Percentiles rank a stretch among this genome's conserved stretches.
Evolutionary conservation across 2,329 filamentous ascomycete species (phyloP).

Genomic region (Fusarium nodosum): DNA sequence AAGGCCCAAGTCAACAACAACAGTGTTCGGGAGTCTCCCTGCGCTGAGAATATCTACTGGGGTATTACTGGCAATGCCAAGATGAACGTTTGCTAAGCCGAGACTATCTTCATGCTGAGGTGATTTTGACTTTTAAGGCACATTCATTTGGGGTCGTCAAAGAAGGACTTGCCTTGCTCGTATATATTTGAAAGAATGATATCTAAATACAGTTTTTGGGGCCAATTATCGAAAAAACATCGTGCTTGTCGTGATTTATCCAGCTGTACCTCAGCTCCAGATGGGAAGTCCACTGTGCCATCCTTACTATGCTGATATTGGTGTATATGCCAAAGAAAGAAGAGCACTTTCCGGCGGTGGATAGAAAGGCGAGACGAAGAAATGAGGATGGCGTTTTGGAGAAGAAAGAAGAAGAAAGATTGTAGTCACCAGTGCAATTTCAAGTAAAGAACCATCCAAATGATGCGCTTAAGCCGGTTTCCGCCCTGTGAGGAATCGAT

Average conservation of each 20-base stretch:
- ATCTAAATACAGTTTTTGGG: not conserved
- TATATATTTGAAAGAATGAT: slow-evolving; percentile 5
- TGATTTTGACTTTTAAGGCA: not conserved
- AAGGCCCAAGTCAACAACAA: slow-evolving; percentile 64
- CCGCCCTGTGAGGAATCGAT: slow-evolving; percentile 41
- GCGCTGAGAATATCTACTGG: slow-evolving; percentile 66
- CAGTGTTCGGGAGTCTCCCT: slow-evolving; percentile 66
- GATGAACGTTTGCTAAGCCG: slow-evolving; percentile 55
- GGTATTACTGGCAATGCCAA: slow-evolving; percentile 61
- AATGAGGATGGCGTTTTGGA: too few relatives aligned
- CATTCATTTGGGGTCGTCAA: not conserved
- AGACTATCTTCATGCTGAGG: not conserved
- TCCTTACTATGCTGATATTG: not conserved
- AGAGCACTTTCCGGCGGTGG: too few relatives aligned
- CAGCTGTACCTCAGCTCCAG: not conserved
- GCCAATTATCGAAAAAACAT: not conserved
- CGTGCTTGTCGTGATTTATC: not conserved
- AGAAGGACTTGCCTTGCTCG: not conserved
- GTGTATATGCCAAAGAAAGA: not conserved
- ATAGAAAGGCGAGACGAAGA: too few relatives aligned
- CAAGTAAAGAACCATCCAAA: not conserved
- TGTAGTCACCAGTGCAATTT: not conserved
- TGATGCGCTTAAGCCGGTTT: slow-evolving; percentile 15
- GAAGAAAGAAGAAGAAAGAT: not conserved
- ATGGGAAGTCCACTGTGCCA: not conserved